Evolutionary conservation across 306 rosid genomes (phyloP), one percentile per base, ranked within the genome.

Genomic region (Hippophae gyantsensis): DNA sequence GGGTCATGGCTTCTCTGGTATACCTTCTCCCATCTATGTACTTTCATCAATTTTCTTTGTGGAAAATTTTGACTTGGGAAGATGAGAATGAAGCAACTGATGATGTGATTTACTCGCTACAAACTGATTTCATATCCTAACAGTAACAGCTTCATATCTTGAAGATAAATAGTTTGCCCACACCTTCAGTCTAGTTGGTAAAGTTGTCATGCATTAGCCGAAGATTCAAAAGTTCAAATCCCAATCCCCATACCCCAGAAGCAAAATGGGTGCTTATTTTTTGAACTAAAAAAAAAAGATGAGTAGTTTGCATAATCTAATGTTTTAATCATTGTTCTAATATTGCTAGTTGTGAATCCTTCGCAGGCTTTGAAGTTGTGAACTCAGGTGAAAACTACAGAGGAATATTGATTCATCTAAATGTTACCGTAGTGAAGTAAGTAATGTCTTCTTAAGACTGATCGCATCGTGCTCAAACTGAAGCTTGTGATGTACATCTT

Each of bases 311-410:
- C 38, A 32, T 32, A 32, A 32, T 32, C 5, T 2, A 32, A 32
- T 4, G 38, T 32, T 32, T 2, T 32, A 32, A 32, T 32, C 5
- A 32, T 32, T 32, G 3, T 32, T 32, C 38, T 32, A 32, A 41
- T 49, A 51, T 23, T 56, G 53, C 42, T 68, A 40, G 42, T 63
- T 54, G 57, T 64, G 13, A 63, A 60, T 56, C 64, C 58, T 53
- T 76, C 62, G 65, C 84, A 83, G 86, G 95, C 69, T 9, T 67
- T 79, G 54, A 69, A 72, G 66, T 7, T 79, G 65, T 83, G 79
- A 77, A 57, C 7, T 23, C 42, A 7, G 67, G 44, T 69, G 73
- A 63, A 58, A 53, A 48, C 60, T 32, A 76, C 50, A 12, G 38
- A 10, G 47, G 42, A 54, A 63, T n/a, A 14, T 47, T 7, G 56